phyloP scores from a whole-genome alignment of 805 yeast genomes.

The Yarrowia divulgata region DNA sequence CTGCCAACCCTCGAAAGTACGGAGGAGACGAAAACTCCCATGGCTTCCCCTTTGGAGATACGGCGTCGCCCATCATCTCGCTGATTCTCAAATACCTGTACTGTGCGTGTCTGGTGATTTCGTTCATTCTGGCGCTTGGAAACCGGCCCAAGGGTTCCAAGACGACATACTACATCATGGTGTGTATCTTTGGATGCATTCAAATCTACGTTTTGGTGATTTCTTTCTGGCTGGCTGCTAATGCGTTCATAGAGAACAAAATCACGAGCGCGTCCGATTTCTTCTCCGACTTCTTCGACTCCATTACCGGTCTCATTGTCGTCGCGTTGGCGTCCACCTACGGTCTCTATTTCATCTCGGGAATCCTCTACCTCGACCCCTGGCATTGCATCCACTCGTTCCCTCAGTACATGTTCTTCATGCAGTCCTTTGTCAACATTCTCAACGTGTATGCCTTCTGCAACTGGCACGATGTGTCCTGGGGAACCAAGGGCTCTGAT shows the following conservation, averaged over 20 bases:
- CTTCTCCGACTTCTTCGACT: conserved; percentile 51
- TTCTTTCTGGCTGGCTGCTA: conserved; percentile 64
- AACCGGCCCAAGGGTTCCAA: conserved; percentile 70
- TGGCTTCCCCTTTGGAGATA: conserved; percentile 50
- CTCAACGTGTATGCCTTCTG: conserved; percentile 73
- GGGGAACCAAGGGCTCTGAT: conserved; percentile 78
- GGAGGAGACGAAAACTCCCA: conserved; percentile 57
- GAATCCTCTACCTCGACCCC: conserved; percentile 66
- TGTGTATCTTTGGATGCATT: conserved; percentile 64
- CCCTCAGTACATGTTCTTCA: conserved; percentile 50
- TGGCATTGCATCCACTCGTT: conserved; percentile 71
- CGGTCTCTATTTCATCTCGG: conserved; percentile 65
- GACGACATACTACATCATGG: conserved; percentile 60
- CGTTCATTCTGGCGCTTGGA: conserved; percentile 69
- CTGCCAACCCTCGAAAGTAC: conserved; percentile 52
- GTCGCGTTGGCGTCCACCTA: conserved; percentile 68
- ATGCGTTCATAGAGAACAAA: conserved; percentile 55
- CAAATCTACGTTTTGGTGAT: conserved; percentile 67
- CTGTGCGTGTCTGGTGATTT: conserved; percentile 62
- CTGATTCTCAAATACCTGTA: conserved; percentile 64
- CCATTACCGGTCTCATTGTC: conserved; percentile 61
- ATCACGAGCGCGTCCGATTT: conserved; percentile 46
- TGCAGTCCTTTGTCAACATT: conserved; percentile 54
- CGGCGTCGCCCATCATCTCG: conserved; percentile 55
- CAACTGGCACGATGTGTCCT: conserved; percentile 73